These are phyloP conservation scores for Lentinula raphanica DNA, from an alignment of 768 basidiomycete genomes.

Conservation along the genomic window DNA sequence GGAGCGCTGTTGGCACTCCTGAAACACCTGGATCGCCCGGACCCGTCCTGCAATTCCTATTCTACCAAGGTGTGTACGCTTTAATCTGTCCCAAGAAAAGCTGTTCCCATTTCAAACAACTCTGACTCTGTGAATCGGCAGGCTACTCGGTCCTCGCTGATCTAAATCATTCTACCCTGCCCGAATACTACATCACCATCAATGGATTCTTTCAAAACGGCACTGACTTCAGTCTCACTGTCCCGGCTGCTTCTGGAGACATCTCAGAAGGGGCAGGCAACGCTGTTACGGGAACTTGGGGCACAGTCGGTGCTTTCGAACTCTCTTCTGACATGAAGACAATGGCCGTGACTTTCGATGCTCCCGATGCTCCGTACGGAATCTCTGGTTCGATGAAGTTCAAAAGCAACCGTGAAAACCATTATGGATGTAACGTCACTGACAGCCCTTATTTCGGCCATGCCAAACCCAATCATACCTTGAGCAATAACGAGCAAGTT, in stretches of 20 bases:
- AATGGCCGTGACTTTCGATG: conserved; percentile 13
- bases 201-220: conserved; percentile 17
- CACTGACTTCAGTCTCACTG: conserved; percentile 11
- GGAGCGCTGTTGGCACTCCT: conserved; percentile 10
- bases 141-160: conserved; percentile 5
- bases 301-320: conserved; percentile 12
- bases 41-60: conserved; percentile 15
- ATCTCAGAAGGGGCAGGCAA: conserved; percentile 10
- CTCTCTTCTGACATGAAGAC: conserved; percentile 13
- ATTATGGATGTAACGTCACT: conserved; percentile 20
- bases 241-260: conserved; percentile 12
- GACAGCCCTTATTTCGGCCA: conserved; percentile 14
- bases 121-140: background rate
- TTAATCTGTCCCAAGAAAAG: background rate
- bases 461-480: conserved; percentile 3
- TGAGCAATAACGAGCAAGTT: conserved; percentile 14
- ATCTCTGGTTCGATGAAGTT: conserved; percentile 15
- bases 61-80: conserved; percentile 14
- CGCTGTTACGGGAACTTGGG: conserved; percentile 14
- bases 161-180: background rate
- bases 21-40: conserved; percentile 8
- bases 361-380: conserved; percentile 9
- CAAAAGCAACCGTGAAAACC: conserved; percentile 11
- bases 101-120: no score
- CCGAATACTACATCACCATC: conserved; percentile 14